Evolutionary conservation across 2,329 filamentous ascomycete species (phyloP).

Genomic region (Harringtonia aguacate): DNA sequence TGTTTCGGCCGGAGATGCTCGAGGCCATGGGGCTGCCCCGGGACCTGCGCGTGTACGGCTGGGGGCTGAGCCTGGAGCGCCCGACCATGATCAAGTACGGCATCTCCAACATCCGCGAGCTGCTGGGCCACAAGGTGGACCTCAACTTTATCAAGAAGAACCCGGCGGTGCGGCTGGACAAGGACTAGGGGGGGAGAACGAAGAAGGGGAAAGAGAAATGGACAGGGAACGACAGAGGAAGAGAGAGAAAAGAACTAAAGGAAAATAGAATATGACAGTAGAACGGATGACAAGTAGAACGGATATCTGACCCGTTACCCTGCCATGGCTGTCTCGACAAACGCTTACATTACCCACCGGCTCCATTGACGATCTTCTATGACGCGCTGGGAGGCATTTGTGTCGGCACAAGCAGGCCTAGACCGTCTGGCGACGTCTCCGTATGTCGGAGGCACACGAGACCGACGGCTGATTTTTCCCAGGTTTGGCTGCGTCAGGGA

Average conservation of each 20-base stretch:
- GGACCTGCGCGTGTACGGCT: slow-evolving; percentile 88
- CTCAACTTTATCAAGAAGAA: slow-evolving; percentile 86
- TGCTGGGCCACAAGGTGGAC: slow-evolving; percentile 93
- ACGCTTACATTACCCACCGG: too few species aligned
- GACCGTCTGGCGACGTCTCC: too few species aligned
- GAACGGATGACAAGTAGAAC: not conserved
- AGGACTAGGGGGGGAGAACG: slow-evolving; percentile 42
- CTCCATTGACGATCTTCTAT: too few species aligned
- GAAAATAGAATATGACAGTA: not conserved
- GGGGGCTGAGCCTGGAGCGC: slow-evolving; percentile 81
- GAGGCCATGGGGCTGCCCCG: slow-evolving; percentile 80
- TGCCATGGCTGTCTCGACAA: too few species aligned
- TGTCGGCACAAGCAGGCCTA: too few species aligned
- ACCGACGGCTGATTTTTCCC: too few species aligned
- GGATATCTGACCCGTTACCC: too few species aligned
- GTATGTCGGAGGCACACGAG: too few species aligned
- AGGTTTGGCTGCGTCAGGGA: too few species aligned
- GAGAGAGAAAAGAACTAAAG: not conserved
- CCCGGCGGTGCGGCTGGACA: slow-evolving; percentile 81
- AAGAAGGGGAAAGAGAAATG: not conserved
- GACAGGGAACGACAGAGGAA: not conserved
- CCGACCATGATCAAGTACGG: slow-evolving; percentile 97
- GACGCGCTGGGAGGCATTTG: too few species aligned
- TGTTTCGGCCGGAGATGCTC: slow-evolving; percentile 98
- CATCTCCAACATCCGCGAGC: slow-evolving; percentile 81